phyloP scores from a whole-genome alignment of 1,284 basidiomycete species.

The Mrakiaceae sp. region DNA sequence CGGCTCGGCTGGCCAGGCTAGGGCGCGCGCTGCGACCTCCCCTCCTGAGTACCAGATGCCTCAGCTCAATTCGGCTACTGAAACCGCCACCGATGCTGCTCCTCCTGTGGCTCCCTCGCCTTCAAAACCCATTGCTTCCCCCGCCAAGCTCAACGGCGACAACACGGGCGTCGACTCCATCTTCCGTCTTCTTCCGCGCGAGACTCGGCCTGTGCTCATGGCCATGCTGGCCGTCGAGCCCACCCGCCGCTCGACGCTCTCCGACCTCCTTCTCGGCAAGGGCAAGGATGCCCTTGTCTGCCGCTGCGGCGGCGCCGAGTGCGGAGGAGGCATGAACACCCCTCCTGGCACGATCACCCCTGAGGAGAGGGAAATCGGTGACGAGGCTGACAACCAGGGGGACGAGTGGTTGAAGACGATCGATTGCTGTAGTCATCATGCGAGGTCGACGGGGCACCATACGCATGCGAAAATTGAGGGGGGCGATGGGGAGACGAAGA shows the following conservation, averaged over 20 bases:
- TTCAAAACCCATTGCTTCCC: not conserved
- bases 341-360: conserved; percentile 27
- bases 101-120: not conserved
- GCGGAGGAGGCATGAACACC: conserved; percentile 35
- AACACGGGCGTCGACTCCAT: conserved; percentile 75
- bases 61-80: not conserved
- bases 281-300: conserved; percentile 66
- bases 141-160: not conserved
- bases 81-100: conserved; percentile 1
- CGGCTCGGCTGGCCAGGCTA: not conserved
- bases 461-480: conserved; percentile 37
- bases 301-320: conserved; percentile 47
- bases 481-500: conserved; percentile 30
- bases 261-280: conserved; percentile 76
- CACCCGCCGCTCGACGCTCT: conserved; percentile 75
- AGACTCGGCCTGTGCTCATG: conserved; percentile 74
- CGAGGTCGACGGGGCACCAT: conserved; percentile 24
- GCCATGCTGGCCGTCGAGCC: conserved; percentile 93
- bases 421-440: conserved; percentile 49
- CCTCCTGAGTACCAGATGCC: not conserved
- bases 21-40: conserved; percentile 17
- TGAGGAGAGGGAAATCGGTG: conserved; percentile 24
- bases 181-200: conserved; percentile 90
- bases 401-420: conserved; percentile 58
- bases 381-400: conserved; percentile 32